A percentile compares a stretch with the other conserved stretches of the same genome.
phyloP scores from a whole-genome alignment of 257 asterid species.

The Rauvolfia tetraphylla region DNA sequence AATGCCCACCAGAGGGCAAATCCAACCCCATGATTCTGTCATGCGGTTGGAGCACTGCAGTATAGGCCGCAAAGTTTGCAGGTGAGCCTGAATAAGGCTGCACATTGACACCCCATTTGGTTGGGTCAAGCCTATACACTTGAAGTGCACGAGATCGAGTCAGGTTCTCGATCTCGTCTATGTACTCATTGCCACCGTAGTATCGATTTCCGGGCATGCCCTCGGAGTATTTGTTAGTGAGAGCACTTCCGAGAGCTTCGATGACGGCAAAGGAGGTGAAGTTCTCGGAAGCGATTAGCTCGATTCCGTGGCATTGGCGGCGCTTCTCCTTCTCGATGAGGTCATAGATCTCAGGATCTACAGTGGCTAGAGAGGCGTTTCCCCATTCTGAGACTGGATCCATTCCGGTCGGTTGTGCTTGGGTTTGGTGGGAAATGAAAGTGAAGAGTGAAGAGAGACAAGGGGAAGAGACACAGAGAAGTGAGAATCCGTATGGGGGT shows the following conservation, averaged over 20 bases:
- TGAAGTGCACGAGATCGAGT: constrained; percentile 39
- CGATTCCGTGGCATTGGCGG: constrained; percentile 48
- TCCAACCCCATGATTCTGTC: constrained; percentile 49
- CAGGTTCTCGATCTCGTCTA: constrained; percentile 42
- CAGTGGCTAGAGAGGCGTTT: constrained; percentile 31
- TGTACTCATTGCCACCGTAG: constrained; percentile 46
- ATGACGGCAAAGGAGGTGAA: constrained; percentile 51
- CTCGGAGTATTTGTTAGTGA: constrained; percentile 46
- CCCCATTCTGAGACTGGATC: constrained; percentile 48
- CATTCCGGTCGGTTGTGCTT: constrained; percentile 17
- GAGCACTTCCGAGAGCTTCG: constrained; percentile 40
- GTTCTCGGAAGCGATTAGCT: constrained; percentile 48
- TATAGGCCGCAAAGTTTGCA: constrained; percentile 44
- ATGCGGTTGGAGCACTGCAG: constrained; percentile 43
- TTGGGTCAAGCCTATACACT: constrained; percentile 43
- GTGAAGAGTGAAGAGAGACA: not conserved
- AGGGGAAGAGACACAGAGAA: not conserved
- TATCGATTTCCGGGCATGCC: constrained; percentile 50
- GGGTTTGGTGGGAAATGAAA: not conserved
- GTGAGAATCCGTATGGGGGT: not conserved
- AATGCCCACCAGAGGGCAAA: constrained; percentile 46
- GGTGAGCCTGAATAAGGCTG: constrained; percentile 46
- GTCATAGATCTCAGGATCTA: constrained; percentile 46
- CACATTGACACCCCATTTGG: constrained; percentile 51
- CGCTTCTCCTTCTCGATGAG: constrained; percentile 46